Evolutionary conservation across 2,329 filamentous ascomycete genomes (phyloP), one percentile per base, ranked within the genome.

Genomic region (Thielaviopsis punctulata): DNA sequence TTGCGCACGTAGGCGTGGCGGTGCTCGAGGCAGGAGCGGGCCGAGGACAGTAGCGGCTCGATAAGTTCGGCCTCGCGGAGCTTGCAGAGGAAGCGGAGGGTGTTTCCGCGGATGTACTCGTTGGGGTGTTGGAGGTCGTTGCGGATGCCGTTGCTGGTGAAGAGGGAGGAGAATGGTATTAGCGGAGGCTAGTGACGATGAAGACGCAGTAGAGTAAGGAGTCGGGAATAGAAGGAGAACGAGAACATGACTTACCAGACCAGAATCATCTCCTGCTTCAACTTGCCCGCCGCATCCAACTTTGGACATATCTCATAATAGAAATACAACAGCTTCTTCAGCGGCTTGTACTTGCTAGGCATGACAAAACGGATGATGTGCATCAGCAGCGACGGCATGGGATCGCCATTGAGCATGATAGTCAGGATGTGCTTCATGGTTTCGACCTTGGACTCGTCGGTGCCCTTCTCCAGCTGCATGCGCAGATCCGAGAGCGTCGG

Each of bases 311-410:
- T 92, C 70, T 98, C 92, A 66, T 96, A 95, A 73, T 98, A 98
- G 68, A 98, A 92, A 71, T 98, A 98, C 52, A 98, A 78, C 56
- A 98, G 77, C 73, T 98, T 98, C 79, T 98, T 98, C 62, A 98
- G 73, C 43, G 84, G 73, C 72, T 98, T 98, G 68, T 85, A 87
- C 73, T 93, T 95, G 57, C 88, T 95, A 13, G 92, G 92, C 92
- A 98, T 98, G 61, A 98, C 89, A 66, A 98, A 98, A 66, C 92
- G 87, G 67, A 98, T 98, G 64, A 98, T 98, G 72, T 96, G 92
- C 92, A 98, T 98, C 61, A 98, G 80, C 19, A 98, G 76, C 60
- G 88, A 82, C 23, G 89, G 84, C 83, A 98, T 92, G 41, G 92
- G 82, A 64, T 98, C 90, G 60, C 92, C 92, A 66, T 96, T 96